Percentiles rank a stretch among this genome's conserved stretches.
phyloP scores from a whole-genome alignment of 2,329 filamentous ascomycete species.

The Aspergillus fischeri region DNA sequence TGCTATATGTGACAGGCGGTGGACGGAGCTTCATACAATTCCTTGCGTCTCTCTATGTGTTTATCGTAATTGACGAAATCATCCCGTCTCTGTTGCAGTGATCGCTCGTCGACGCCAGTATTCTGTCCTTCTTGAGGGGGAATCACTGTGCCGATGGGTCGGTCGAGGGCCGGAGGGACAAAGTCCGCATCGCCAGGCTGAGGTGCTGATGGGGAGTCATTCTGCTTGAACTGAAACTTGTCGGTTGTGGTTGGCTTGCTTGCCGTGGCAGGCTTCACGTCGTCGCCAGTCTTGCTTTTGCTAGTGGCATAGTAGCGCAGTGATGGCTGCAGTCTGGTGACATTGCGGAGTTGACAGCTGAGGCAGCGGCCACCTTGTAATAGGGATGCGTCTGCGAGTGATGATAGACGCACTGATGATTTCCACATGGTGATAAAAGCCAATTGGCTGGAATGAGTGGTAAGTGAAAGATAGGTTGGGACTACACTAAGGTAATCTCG shows the following conservation, averaged over 20 bases:
- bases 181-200: conserved; percentile 41
- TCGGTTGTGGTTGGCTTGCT: conserved; percentile 6
- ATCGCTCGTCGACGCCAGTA: conserved; percentile 67
- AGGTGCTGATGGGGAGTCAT: conserved; percentile 17
- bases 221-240: conserved; percentile 27
- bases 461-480: neutral
- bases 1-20: neutral
- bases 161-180: conserved; percentile 52
- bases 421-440: conserved; percentile 27
- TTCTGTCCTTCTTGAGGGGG: conserved; percentile 78
- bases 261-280: conserved; percentile 8
- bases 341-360: conserved; percentile 33
- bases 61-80: conserved; percentile 84
- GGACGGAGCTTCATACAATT: conserved; percentile 55
- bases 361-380: conserved; percentile 30
- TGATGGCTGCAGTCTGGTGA: conserved; percentile 16
- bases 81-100: conserved; percentile 63
- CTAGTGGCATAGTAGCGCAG: conserved; percentile 29
- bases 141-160: conserved; percentile 75
- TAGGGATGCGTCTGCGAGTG: conserved; percentile 20
- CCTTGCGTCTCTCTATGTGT: conserved; percentile 69
- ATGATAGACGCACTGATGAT: conserved; percentile 13
- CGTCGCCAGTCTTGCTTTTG: conserved; percentile 7
- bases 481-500: neutral
- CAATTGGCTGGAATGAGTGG: neutral